Evolutionary conservation across 2,329 filamentous ascomycete genomes (phyloP), one percentile per base, ranked within the genome.

Genomic region (Pseudocercospora ulei): DNA sequence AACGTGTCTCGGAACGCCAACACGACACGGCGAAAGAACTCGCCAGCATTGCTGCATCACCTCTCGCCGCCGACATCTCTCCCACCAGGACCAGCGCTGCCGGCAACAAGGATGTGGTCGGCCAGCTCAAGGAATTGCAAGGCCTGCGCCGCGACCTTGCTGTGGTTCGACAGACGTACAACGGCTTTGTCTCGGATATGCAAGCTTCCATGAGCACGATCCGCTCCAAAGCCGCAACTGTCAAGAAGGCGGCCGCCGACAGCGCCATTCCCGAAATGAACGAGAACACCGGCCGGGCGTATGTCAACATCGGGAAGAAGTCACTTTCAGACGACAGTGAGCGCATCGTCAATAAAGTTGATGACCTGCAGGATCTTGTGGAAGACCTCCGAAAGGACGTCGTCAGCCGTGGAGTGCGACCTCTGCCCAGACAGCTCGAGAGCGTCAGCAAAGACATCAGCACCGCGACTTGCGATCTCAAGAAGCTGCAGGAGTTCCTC

Each of bases 341-440:
- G 61, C 80, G 78, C 47, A 78, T 98, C 40, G 87, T 98, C 50
- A 80, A 77, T 51, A 81, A 85, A 56, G 90, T 98, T 7, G 90
- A 98, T 58, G 88, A 96, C 56, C 72, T 98, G n/a, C 90, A 96
- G 64, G 90, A 98, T 61, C 70, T 90, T 38, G 84, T 98, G 12
- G 90, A 98, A 62, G 90, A 98, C 58, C 73, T 98, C 27, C 85
- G 90, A 45, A 96, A 98, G 66, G 90, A 98, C 57, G 90, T 98
- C 29, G 90, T 98, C 30, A 72, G 78, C 42, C 83, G 90, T 43
- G 90, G 90, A 41, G 90, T 98, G 29, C 80, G 90, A 22, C 90
- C 90, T 5, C 68, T 92, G 22, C 87, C 88, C 4, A 76, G 87
- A 44, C 87, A 95, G 65, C 76, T 98, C 29, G 90, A 96, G 63